phyloP scores from a whole-genome alignment of 306 rosid genomes.

The Gastrolobium villosum region DNA sequence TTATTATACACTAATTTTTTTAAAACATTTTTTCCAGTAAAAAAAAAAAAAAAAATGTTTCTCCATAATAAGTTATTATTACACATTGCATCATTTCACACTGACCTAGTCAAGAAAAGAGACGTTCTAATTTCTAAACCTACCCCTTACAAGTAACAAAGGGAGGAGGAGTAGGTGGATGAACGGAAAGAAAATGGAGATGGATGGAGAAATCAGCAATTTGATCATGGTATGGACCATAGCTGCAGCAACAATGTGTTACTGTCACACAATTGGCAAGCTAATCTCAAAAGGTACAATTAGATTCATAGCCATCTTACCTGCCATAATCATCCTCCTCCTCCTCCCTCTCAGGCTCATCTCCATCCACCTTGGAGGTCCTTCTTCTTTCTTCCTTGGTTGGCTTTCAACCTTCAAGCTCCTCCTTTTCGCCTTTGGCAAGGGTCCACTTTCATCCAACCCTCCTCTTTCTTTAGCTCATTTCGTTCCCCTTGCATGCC shows the following conservation, averaged over 20 bases:
- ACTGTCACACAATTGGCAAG: conserved; percentile 46
- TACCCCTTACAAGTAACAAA: not conserved
- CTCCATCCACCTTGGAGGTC: conserved; percentile 50
- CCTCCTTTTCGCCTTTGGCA: conserved; percentile 48
- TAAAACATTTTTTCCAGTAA: too few relatives aligned
- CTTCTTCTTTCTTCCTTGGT: conserved; percentile 46
- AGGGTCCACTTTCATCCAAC: conserved; percentile 51
- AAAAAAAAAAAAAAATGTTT: too few relatives aligned
- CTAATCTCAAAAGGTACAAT: conserved; percentile 16
- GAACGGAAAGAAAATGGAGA: not conserved
- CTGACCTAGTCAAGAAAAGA: not conserved
- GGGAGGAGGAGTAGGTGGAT: not conserved
- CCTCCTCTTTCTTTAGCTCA: conserved; percentile 48
- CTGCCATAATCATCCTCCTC: conserved; percentile 42
- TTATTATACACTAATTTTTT: too few relatives aligned
- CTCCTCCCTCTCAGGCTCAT: conserved; percentile 52
- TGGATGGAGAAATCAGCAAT: conserved; percentile 53
- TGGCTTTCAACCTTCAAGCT: conserved; percentile 64
- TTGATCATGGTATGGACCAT: conserved; percentile 50
- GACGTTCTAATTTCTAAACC: not conserved
- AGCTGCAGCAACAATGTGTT: conserved; percentile 45
- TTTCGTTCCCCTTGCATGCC: conserved; percentile 41
- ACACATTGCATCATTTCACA: too few relatives aligned
- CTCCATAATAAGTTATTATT: too few relatives aligned
- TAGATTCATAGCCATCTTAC: conserved; percentile 42